phyloP scores from a whole-genome alignment of 306 rosid genomes.

The Medicago arabica region DNA sequence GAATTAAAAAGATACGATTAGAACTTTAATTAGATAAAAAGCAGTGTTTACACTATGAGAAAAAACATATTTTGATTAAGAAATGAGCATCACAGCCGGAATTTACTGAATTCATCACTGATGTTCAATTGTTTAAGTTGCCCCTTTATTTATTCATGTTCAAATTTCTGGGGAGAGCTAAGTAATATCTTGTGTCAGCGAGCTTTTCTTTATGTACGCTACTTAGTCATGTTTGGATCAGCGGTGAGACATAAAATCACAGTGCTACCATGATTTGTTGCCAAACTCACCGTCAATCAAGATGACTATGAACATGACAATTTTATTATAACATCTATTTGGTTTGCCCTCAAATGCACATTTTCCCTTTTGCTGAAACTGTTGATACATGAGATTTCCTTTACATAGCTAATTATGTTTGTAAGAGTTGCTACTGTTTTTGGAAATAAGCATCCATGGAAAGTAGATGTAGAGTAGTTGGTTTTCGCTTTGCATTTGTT shows the following conservation, averaged over 20 bases:
- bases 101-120: slow-evolving; percentile 6
- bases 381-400: neutral
- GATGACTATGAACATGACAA: neutral
- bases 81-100: neutral
- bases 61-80: slow-evolving; percentile 3
- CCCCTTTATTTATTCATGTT: neutral
- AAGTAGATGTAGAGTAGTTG: neutral
- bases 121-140: neutral
- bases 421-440: slow-evolving; percentile 4
- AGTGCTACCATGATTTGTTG: neutral
- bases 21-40: neutral
- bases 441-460: neutral
- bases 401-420: neutral
- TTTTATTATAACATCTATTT: neutral
- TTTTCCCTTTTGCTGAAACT: slow-evolving; percentile 33
- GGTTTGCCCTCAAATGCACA: slow-evolving; percentile 12
- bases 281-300: neutral
- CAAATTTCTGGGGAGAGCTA: slow-evolving; percentile 5
- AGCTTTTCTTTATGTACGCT: neutral
- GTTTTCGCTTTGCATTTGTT: neutral
- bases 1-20: slow-evolving; percentile 2
- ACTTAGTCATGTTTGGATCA: neutral
- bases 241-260: neutral
- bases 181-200: slow-evolving; percentile 4
- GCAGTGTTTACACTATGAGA: neutral